Evolutionary conservation across 257 asterid species (phyloP).

Genomic region (Verbascum thapsus): DNA sequence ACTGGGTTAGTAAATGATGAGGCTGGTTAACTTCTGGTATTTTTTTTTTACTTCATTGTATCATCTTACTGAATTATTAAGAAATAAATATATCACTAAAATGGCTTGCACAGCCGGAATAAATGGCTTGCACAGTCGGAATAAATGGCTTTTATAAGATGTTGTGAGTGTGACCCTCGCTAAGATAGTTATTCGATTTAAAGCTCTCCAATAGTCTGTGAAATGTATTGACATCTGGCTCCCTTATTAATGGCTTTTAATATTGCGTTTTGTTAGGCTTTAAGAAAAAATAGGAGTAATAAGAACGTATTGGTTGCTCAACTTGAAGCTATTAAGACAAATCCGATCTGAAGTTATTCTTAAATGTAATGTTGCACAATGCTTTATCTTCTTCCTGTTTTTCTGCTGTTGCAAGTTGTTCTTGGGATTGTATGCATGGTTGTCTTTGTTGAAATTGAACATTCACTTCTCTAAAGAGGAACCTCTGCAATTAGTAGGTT

Average conservation of each 20-base stretch:
- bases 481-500: slow-evolving; percentile 5
- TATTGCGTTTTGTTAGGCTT: slow-evolving; percentile 8
- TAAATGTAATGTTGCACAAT: background rate
- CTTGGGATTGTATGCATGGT: background rate
- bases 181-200: background rate
- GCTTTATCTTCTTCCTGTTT: slow-evolving; percentile 8
- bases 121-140: background rate
- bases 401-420: slow-evolving; percentile 4
- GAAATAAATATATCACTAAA: background rate
- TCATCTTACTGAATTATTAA: background rate
- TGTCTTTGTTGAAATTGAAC: slow-evolving; percentile 14
- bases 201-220: background rate
- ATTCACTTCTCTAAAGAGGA: background rate
- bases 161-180: background rate
- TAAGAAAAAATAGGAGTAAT: slow-evolving; percentile 7
- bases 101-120: slow-evolving; percentile 1
- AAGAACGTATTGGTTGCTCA: background rate
- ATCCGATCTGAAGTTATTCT: background rate
- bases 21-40: background rate
- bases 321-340: slow-evolving; percentile 2
- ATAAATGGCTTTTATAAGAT: background rate
- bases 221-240: slow-evolving; percentile 7
- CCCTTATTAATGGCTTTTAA: background rate
- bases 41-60: background rate
- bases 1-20: background rate